Base-by-base conservation (phyloP, 2,329 filamentous ascomycete species). In the Byssochlamys sp. region DNA sequence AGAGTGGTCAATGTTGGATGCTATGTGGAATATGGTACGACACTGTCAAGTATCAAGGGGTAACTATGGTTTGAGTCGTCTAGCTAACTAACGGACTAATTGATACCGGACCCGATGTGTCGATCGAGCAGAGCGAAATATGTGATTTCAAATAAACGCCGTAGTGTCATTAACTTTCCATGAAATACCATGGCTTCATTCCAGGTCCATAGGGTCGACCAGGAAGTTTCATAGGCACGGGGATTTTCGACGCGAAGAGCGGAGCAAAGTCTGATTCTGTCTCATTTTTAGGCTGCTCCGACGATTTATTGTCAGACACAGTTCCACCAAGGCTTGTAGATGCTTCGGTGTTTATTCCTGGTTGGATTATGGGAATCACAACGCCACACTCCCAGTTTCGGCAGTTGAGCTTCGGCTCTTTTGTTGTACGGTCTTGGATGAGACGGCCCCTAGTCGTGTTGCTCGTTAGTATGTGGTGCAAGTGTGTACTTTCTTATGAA, bases 301-400 rank as follows among this genome's bases (percentile, higher is more conserved):
- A 39, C 5, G 35, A 4, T 24, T 45, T 19, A n/a, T 24, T 6
- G 7, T 45, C n/a, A 6, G 39, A 45, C n/a, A 10, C 5, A 19
- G n/a, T 45, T 10, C 31, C 31, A 19, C 39, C n/a, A 19, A 45
- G 39, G 9, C n/a, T 24, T 45, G 14, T 45, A 45, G 51, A 66
- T 61, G 53, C 55, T n/a, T 52, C 57, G 2, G 50, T 50, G 26
- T 59, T 29, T 19, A 52, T 35, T 59, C 60, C 60, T 53, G 35
- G 11, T 51, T 57, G 50, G 28, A 63, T 65, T 26, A 88, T 77
- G 9, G 86, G 84, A 48, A 96, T 70, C 26, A 97, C 65, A 1
- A 99, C 89, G 35, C 94, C 94, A 68, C 91, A 96, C 74, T 97
- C 94, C 91, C 92, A 97, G 71, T 97, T 99, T 56, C 89, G 85